Evolutionary conservation across 495 filamentous ascomycete species (phyloP).

Genomic region (Annulohypoxylon stygium): DNA sequence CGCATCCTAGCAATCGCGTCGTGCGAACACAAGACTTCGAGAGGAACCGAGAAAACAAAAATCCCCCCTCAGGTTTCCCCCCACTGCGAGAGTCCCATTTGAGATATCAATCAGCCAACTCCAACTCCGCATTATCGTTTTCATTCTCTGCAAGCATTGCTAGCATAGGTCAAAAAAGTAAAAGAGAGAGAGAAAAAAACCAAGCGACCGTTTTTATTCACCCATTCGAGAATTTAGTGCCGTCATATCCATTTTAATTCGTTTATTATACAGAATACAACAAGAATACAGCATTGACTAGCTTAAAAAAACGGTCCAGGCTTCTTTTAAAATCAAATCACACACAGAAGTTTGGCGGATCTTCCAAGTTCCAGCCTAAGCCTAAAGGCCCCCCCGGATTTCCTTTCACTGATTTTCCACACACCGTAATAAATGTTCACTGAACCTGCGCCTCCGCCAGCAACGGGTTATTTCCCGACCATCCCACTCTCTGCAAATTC

Average conservation of each 20-base stretch:
- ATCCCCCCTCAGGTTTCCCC: conserved; percentile 19
- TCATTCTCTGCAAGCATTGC: conserved; percentile 1
- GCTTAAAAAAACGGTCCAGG: conserved; percentile 32
- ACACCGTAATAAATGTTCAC: conserved; percentile 66
- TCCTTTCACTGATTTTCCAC: conserved; percentile 30
- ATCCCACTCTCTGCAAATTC: conserved; percentile 59
- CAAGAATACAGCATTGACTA: conserved; percentile 32
- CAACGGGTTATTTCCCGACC: conserved; percentile 57
- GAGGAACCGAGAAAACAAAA: conserved; percentile 10
- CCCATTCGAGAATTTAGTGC: conserved; percentile 38
- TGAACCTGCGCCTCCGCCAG: conserved; percentile 63
- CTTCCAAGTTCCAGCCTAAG: conserved; percentile 24
- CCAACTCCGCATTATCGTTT: conserved; percentile 33
- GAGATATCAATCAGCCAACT: conserved; percentile 28
- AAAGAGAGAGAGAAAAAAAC: background rate
- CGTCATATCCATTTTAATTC: conserved; percentile 35
- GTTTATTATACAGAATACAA: conserved; percentile 29
- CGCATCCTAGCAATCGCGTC: conserved; percentile 36
- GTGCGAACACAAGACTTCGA: conserved; percentile 36
- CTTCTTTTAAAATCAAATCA: conserved; percentile 28
- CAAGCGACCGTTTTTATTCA: conserved; percentile 23
- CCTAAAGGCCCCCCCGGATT: conserved; percentile 29
- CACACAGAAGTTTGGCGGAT: conserved; percentile 30
- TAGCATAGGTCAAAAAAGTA: conserved; percentile 12
- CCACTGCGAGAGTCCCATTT: conserved; percentile 32